Base-by-base conservation (phyloP, 768 basidiomycete genomes). In the Trametes cinnabarina region DNA sequence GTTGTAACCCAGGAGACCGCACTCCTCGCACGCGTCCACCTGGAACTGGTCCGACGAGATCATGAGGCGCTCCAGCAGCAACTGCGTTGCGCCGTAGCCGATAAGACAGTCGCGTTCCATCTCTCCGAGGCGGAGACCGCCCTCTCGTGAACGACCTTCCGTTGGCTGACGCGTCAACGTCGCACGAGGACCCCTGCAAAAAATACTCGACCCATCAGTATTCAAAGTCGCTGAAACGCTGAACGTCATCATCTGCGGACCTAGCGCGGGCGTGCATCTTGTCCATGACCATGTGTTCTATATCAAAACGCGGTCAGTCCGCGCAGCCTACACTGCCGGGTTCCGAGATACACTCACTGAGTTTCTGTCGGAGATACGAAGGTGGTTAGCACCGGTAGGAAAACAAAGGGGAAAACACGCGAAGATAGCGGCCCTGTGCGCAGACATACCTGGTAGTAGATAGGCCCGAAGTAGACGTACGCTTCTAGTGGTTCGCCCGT, bases 241-340 rank as follows among this genome's bases (percentile, higher is more conserved):
- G 39, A 6, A 26, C 25, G 35, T 23, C 42, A 34, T 26, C 6
- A 25, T 35, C 53, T 49, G 66, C 79, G 66, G 71, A 88, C 92
- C 93, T 88, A 49, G 97, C 94, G 57, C 97, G 88, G 63, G 97
- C 97, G 66, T 99, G 97, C 97, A 99, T 99, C 80, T 99, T 99
- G 80, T 99, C 97, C 88, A 98, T 90, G 49, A 98, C 96, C 96
- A 98, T 98, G 76, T 96, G 95, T 78, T 95, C 87, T 90, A 64
- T 39, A 48, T 54, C 50, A 60, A 49, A 52, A 23, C 28, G 43
- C 35, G 35, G 12, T 65, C 42, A 66, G 57, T 32, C 37, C 28
- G 48, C 43, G 41, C 46, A 17, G 44, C 26, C 26, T 17, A 37
- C 34, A 46, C 12, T 26, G 37, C 35, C 8, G 22, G 51, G 40